phyloP scores from a whole-genome alignment of 352 stramenopile genomes.

The Hyphochytrium catenoides region DNA sequence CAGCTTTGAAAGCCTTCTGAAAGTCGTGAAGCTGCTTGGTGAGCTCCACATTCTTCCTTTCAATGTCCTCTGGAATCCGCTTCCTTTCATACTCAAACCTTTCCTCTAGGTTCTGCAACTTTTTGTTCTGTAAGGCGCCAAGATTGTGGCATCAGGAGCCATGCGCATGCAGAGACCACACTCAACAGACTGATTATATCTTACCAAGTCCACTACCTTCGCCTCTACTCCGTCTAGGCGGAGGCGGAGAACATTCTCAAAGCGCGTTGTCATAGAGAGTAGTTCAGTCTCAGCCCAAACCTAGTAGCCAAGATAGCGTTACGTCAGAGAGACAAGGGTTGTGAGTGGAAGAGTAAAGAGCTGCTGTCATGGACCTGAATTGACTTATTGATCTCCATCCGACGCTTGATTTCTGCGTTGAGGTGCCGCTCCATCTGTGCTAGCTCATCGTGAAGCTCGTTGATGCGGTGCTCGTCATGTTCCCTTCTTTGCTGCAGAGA shows the following conservation, averaged over 20 bases:
- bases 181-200: no score
- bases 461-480: conserved; percentile 73
- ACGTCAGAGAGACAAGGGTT: no score
- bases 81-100: conserved; percentile 60
- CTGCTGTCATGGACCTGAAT: conserved; percentile 70
- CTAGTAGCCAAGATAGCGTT: no score
- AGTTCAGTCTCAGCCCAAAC: no score
- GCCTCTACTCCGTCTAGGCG: conserved; percentile 40
- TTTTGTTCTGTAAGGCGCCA: no score
- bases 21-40: conserved; percentile 59
- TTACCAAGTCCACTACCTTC: conserved; percentile 34
- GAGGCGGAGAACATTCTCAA: conserved; percentile 43
- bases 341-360: no score
- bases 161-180: no score
- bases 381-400: conserved; percentile 79
- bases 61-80: conserved; percentile 59
- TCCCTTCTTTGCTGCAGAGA: conserved; percentile 62
- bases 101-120: conserved; percentile 46
- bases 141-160: no score
- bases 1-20: conserved; percentile 62
- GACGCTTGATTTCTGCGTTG: conserved; percentile 73
- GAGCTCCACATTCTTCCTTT: conserved; percentile 61
- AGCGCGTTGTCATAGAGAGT: conserved; percentile 44
- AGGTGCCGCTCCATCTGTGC: conserved; percentile 62
- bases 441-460: conserved; percentile 76